A percentile compares a stretch with the other conserved stretches of the same genome.
These are phyloP conservation scores for Escovopsis sp. DNA, from an alignment of 2,329 filamentous ascomycete genomes.

Conservation along the genomic window DNA sequence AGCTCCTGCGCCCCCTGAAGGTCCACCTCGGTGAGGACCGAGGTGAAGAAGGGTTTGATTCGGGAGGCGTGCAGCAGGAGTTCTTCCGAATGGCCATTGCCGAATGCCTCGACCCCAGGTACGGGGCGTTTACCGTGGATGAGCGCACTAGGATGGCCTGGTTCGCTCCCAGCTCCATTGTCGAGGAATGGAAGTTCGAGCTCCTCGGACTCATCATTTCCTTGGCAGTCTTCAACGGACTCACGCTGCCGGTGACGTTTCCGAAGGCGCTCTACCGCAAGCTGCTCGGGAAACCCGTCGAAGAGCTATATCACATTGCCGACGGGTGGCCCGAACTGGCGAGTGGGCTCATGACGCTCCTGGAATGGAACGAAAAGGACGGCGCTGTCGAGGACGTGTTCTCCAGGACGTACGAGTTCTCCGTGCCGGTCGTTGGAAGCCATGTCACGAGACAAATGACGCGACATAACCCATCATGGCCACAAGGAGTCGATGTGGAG, in stretches of 20 bases:
- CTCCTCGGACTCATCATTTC: slow-evolving; percentile 78
- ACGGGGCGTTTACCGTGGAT: slow-evolving; percentile 71
- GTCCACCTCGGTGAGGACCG: slow-evolving; percentile 70
- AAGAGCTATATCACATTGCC: slow-evolving; percentile 58
- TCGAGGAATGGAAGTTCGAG: slow-evolving; percentile 82
- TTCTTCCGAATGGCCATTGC: slow-evolving; percentile 79
- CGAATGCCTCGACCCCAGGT: slow-evolving; percentile 63
- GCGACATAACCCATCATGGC: slow-evolving; percentile 30
- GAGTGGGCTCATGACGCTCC: slow-evolving; percentile 55
- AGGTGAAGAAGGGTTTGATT: slow-evolving; percentile 82
- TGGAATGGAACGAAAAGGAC: slow-evolving; percentile 62
- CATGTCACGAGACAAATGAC: slow-evolving; percentile 44
- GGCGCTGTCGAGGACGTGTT: slow-evolving; percentile 73
- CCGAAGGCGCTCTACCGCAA: slow-evolving; percentile 73
- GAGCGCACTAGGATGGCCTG: slow-evolving; percentile 64
- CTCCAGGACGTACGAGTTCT: slow-evolving; percentile 76
- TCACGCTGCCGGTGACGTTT: slow-evolving; percentile 82
- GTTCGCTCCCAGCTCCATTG: slow-evolving; percentile 72
- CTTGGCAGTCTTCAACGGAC: slow-evolving; percentile 81
- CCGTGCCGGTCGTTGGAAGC: slow-evolving; percentile 42
- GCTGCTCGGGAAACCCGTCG: slow-evolving; percentile 54
- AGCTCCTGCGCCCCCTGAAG: slow-evolving; percentile 74
- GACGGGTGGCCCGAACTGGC: slow-evolving; percentile 81
- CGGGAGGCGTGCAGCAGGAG: slow-evolving; percentile 90
- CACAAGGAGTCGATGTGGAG: slow-evolving; percentile 29